Base-by-base conservation (phyloP, 139 green algal species). In the Microglena sp. region DNA sequence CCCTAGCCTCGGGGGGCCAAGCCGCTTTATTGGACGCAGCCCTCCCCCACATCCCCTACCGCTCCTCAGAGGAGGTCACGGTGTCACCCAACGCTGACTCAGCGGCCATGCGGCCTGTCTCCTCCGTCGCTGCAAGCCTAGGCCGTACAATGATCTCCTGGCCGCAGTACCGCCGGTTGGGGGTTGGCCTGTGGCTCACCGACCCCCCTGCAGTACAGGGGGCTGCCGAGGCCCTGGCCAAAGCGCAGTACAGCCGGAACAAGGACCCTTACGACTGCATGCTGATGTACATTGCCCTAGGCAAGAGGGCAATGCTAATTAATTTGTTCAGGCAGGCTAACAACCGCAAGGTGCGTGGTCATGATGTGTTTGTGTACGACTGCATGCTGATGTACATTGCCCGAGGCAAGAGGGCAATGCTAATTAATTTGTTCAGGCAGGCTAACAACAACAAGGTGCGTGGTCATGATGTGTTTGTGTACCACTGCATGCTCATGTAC, bases 401-500 rank as follows among this genome's bases (percentile, higher is more conserved):
- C 0, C 77, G 94, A 6, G 84, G 82, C 29, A 86, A 82, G 67
- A 80, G 72, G 60, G 35, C 45, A 0, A 66, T 92, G 29, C 75
- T 95, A 43, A 69, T 82, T 63, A 78, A 76, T 22, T 69, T 94
- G 66, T 92, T 92, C 76, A 77, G 87, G 36, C 66, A 71, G 64
- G 64, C n/a, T n/a, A n/a, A n/a, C n/a, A n/a, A n/a, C n/a, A n/a
- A n/a, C 40, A 50, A n/a, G n/a, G n/a, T n/a, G n/a, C n/a, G n/a
- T n/a, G n/a, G n/a, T n/a, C n/a, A n/a, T n/a, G n/a, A n/a, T n/a
- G n/a, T n/a, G n/a, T n/a, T n/a, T n/a, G n/a, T n/a, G 2, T 82
- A 94, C 45, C 82, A 89, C 58, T 87, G 76, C 32, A 84, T 86
- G 8, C 73, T 96, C 35, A 68, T 94, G 63, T 96, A 95, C 70